Base-by-base conservation (phyloP, 805 yeast genomes). In the Kuraishia hungarica region DNA sequence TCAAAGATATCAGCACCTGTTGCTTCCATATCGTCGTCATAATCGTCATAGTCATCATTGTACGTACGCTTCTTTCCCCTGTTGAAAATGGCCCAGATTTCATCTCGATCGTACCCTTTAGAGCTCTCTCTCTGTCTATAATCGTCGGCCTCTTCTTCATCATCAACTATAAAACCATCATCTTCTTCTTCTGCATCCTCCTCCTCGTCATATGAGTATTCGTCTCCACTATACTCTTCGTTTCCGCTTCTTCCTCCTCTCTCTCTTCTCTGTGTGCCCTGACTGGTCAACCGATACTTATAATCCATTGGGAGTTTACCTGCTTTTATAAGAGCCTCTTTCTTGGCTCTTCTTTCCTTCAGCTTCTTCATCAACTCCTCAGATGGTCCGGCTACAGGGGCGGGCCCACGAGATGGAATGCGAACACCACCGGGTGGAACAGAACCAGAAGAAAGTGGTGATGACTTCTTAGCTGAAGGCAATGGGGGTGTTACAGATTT, bases 21-120 rank as follows among this genome's bases (percentile, higher is more conserved):
- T 2, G 97, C 97, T 66, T 93, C 98, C 97, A 94, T 93, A 63
- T 89, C 90, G 56, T 78, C 84, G 35, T 79, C 80, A 7, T 79
- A 77, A 54, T 76, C 80, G 55, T 79, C 82, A 54, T 77, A 75
- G 43, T 70, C 69, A 26, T 72, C 66, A 58, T 74, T 77, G 49
- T 75, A 69, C 0, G 72, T 61, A 50, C 89, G 73, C 54, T 77
- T 74, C 56, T 76, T 77, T 2, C 91, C 89, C 56, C 80, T 76
- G 64, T 83, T 85, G 68, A 92, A 87, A 69, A 93, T 79, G 20
- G 84, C 81, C 97, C 97, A 90, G 51, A 93, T 92, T 67, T 91
- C 97, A 59, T 87, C 91, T 50, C 93, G 72, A 61, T 89, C 88
- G 60, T 87, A 88, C 2, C 83, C 90, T 2, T 66, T 52, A 39